Base-by-base conservation (phyloP, 1,139 yeast species). In the Blastobotrys illinoisensis region DNA sequence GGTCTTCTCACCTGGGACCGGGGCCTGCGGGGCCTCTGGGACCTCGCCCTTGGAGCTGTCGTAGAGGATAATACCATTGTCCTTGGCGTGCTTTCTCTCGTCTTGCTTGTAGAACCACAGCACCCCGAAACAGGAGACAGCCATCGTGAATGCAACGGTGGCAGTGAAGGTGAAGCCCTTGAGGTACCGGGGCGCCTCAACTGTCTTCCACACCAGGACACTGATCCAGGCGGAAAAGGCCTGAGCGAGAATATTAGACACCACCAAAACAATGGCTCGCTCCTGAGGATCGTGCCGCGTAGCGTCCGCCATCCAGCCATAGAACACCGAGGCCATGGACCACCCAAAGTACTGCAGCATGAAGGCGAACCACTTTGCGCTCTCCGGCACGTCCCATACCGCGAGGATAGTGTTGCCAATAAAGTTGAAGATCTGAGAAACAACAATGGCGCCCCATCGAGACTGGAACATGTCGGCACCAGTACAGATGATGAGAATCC, bases 41-140 rank as follows among this genome's bases (percentile, higher is more conserved):
- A 19, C 47, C n/a, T 56, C 57, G 4, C 58, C 58, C 24, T 44
- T 49, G 18, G 51, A 51, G 28, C 58, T 55, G 45, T 56, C 52
- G 43, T 56, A 56, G 9, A 56, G 36, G 20, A 56, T 49, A 21
- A 56, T 53, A 13, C 59, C 59, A 50, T 56, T 56, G 18, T 49
- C 77, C 49, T 69, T 67, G 11, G 87, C 85, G 55, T 74, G 64
- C 50, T 67, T 67, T 56, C 77, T 74, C 64, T 84, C 88, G 53
- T 81, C 79, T 50, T 75, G 75, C 68, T 83, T 84, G 71, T 82
- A 83, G 57, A 80, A 74, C 63, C 73, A 79, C 58, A 82, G 74
- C 5, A 80, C 85, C 6, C 80, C 71, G 51, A 80, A 69, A 0
- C 85, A 78, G 85, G 85, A 80, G 4, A 76, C 52, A 26, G 74